Evolutionary conservation across 192 early-diverging fungal species (phyloP), one percentile per base, ranked within the genome.

Genomic region (Coemansia sp.): DNA sequence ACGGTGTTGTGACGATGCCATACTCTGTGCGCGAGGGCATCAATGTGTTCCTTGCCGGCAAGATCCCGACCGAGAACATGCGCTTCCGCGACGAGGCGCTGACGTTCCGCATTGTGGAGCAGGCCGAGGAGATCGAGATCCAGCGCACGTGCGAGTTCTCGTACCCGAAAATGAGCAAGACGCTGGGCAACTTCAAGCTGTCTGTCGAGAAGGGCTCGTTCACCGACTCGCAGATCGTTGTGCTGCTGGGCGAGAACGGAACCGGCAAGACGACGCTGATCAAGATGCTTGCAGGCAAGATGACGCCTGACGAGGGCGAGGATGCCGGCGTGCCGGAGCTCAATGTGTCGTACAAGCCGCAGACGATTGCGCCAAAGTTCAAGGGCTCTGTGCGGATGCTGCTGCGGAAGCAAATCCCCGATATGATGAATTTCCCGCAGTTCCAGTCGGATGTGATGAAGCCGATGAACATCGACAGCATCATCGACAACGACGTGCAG

Each of bases 221-320:
- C 81, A 94, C 90, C 28, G 96, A 98, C 80, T 96, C 95, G 33
- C 94, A 98, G 82, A 96, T 97, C 62, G 82, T 98, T 72, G 95
- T 98, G 67, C 93, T 98, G 90, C 82, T 98, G 72, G 96, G 96
- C 68, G 91, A 98, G 81, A 98, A 98, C 86, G 96, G 96, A 61
- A 97, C 93, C 7, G 93, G 94, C 67, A 97, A 97, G 86, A 97
- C 96, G 17, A 98, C 96, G 17, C 94, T 98, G 71, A 97, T 98
- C 65, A 86, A 85, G 52, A 84, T 98, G 79, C 84, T 98, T 57
- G 95, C 96, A 50, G 95, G 96, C 74, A 53, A 70, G 28, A 67
- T 95, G 48, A 68, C 78, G 66, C 82, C 96, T 14, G 95, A 98
- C 71, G 88, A 92, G 27, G 62, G 65, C 50, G 84, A 87, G 29